Evolutionary conservation across 441 rosid genomes (phyloP).

Genomic region (Cnidoscolus chayamansa): DNA sequence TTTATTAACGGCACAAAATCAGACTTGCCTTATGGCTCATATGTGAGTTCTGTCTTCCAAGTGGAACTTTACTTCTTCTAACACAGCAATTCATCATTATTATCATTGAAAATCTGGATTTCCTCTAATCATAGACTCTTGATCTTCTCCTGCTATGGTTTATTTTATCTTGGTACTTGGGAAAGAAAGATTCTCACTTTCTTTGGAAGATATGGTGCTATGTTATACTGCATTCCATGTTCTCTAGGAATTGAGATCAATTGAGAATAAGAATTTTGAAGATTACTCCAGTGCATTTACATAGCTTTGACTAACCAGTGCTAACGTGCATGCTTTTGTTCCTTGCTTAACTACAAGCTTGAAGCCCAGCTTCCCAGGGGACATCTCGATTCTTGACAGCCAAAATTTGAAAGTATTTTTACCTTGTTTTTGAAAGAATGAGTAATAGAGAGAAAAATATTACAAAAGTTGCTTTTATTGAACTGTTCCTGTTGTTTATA

Average conservation of each 20-base stretch:
- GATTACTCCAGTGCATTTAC: background rate
- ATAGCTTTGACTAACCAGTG: background rate
- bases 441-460: too few species aligned
- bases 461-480: too few species aligned
- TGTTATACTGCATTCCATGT: background rate
- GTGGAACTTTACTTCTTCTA: slow-evolving; percentile 1
- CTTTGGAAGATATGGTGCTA: background rate
- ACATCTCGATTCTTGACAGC: too few species aligned
- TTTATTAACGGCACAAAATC: slow-evolving; percentile 77
- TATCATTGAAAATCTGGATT: background rate
- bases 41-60: slow-evolving; percentile 58
- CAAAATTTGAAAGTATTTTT: too few species aligned
- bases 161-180: slow-evolving; percentile 1
- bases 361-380: too few species aligned
- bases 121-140: background rate
- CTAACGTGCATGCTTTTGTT: background rate
- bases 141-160: background rate
- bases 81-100: background rate
- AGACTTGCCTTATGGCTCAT: slow-evolving; percentile 80
- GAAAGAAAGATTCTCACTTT: background rate
- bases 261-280: slow-evolving; percentile 5
- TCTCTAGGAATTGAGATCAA: background rate
- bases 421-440: too few species aligned
- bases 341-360: background rate
- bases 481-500: too few species aligned